Evolutionary conservation across 768 basidiomycete genomes (phyloP).

Genomic region (Suillus cothurnatus): DNA sequence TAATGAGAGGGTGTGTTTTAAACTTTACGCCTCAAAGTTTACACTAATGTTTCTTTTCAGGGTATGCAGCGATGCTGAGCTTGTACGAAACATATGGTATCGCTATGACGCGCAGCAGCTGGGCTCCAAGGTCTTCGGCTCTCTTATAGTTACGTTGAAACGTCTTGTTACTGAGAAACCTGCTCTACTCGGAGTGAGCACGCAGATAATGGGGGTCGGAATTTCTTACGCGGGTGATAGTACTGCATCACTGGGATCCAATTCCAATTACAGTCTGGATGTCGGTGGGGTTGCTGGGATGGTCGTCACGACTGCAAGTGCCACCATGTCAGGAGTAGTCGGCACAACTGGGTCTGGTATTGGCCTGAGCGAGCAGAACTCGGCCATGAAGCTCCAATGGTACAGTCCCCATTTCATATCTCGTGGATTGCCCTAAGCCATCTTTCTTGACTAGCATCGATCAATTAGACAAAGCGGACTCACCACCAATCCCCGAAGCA

Average conservation of each 20-base stretch:
- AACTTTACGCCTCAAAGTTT: neutral
- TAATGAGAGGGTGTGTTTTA: conserved; percentile 75
- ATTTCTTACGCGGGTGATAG: conserved; percentile 40
- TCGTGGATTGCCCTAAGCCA: neutral
- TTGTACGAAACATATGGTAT: conserved; percentile 79
- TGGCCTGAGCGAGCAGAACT: conserved; percentile 71
- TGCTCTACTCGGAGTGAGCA: conserved; percentile 71
- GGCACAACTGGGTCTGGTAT: conserved; percentile 80
- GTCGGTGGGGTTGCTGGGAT: conserved; percentile 76
- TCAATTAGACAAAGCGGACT: conserved; percentile 96
- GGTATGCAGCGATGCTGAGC: conserved; percentile 77
- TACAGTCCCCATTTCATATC: conserved; percentile 36
- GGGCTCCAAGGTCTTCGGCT: conserved; percentile 72
- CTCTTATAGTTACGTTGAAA: conserved; percentile 81
- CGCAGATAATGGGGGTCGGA: conserved; percentile 84
- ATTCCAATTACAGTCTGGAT: conserved; percentile 57
- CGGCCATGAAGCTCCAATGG: conserved; percentile 92
- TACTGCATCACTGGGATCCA: conserved; percentile 22
- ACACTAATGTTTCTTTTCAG: conserved; percentile 33
- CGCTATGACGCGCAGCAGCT: conserved; percentile 66
- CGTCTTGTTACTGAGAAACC: conserved; percentile 90
- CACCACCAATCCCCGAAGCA: conserved; percentile 89
- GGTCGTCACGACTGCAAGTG: conserved; percentile 80
- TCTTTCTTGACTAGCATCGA: conserved; percentile 68
- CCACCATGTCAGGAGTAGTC: conserved; percentile 80